These are phyloP conservation scores for Xylaria curta DNA, from an alignment of 495 filamentous ascomycete species.

Conservation along the genomic window DNA sequence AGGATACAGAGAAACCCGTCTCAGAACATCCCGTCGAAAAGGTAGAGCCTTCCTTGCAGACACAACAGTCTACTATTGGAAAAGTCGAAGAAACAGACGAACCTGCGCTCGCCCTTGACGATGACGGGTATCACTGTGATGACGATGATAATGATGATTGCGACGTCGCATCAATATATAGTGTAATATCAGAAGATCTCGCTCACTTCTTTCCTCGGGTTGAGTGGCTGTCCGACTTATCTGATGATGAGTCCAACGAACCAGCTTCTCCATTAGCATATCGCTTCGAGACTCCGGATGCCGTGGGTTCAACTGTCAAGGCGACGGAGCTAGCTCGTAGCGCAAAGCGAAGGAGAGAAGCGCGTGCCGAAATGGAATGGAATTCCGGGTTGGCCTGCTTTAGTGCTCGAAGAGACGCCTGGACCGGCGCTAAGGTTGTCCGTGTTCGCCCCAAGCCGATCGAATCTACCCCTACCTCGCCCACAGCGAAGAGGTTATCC, in stretches of 20 bases:
- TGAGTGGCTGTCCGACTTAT: slow-evolving; percentile 57
- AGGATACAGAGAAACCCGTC: slow-evolving; percentile 17
- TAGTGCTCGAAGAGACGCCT: slow-evolving; percentile 76
- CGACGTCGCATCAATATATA: slow-evolving; percentile 52
- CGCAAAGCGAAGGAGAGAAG: slow-evolving; percentile 63
- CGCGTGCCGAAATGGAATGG: slow-evolving; percentile 80
- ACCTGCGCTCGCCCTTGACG: slow-evolving; percentile 40
- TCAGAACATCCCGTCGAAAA: slow-evolving; percentile 20
- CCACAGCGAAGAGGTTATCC: slow-evolving; percentile 41
- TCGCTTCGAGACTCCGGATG: slow-evolving; percentile 69
- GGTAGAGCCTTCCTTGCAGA: background rate
- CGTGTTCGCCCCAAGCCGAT: slow-evolving; percentile 48
- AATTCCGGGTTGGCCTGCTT: slow-evolving; percentile 83
- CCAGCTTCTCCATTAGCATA: slow-evolving; percentile 53
- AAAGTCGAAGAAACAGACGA: slow-evolving; percentile 11
- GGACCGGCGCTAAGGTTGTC: slow-evolving; percentile 75
- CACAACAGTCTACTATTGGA: background rate
- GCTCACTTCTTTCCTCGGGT: slow-evolving; percentile 47
- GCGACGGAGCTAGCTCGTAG: slow-evolving; percentile 51
- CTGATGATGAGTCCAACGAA: slow-evolving; percentile 46
- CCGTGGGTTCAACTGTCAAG: slow-evolving; percentile 55
- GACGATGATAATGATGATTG: slow-evolving; percentile 44
- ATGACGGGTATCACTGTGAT: slow-evolving; percentile 44
- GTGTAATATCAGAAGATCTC: slow-evolving; percentile 54
- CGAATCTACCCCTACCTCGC: slow-evolving; percentile 40